These are phyloP conservation scores for Naganishia onofrii DNA, from an alignment of 768 basidiomycete genomes.

Conservation along the genomic window DNA sequence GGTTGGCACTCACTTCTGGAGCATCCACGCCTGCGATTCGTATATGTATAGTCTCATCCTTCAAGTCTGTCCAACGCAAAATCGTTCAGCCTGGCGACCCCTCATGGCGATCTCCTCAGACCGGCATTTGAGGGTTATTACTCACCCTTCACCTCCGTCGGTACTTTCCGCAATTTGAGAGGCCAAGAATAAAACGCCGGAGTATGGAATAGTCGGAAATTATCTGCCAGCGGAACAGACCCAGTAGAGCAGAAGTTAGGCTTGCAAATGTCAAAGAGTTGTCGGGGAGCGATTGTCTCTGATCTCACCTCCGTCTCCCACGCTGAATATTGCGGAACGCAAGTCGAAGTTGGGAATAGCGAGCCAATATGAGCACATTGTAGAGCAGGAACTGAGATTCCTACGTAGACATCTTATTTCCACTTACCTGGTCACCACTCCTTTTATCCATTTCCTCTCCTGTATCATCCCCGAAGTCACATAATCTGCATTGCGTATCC, in stretches of 20 bases:
- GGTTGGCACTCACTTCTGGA: constrained; percentile 64
- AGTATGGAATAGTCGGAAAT: constrained; percentile 82
- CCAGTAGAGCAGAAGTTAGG: neutral
- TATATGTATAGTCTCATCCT: constrained; percentile 77
- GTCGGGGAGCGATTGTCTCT: neutral
- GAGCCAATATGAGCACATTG: neutral
- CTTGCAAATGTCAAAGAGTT: neutral
- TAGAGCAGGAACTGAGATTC: neutral
- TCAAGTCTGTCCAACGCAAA: constrained; percentile 59
- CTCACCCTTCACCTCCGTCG: constrained; percentile 62
- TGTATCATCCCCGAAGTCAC: constrained; percentile 65
- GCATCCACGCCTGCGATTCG: constrained; percentile 89
- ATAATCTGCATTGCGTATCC: constrained; percentile 68
- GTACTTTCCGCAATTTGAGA: constrained; percentile 66
- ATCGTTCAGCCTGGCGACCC: neutral
- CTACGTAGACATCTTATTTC: neutral
- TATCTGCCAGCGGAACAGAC: constrained; percentile 53
- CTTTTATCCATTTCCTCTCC: constrained; percentile 68
- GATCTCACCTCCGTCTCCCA: constrained; percentile 46
- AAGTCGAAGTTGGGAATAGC: neutral
- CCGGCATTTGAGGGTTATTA: constrained; percentile 4
- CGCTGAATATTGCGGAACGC: neutral
- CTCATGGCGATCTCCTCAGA: no score
- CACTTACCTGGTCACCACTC: constrained; percentile 63
- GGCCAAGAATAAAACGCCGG: constrained; percentile 76